Conservation (phyloP, 306 rosid species). For the Gastrolobium villosum region DNA sequence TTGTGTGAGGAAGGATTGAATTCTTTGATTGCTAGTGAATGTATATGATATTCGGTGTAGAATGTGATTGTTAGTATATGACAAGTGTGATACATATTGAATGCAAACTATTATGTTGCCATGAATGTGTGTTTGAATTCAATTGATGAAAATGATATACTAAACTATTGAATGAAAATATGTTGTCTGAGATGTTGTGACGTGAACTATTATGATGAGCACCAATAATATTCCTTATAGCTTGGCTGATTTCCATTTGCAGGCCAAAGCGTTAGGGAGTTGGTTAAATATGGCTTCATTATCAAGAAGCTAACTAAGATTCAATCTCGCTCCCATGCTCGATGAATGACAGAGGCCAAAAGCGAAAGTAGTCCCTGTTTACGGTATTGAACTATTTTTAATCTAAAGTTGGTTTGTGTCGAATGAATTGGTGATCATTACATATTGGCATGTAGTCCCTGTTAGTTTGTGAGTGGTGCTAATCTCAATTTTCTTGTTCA, state of each 20-base stretch:
- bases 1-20: too few relatives aligned
- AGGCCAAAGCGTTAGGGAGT: constrained; percentile 91
- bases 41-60: too few relatives aligned
- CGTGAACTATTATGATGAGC: too few relatives aligned
- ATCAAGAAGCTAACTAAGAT: constrained; percentile 97
- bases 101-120: too few relatives aligned
- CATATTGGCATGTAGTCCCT: constrained; percentile 1
- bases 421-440: not conserved
- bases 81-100: too few relatives aligned
- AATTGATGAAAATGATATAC: too few relatives aligned
- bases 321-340: constrained; percentile 97
- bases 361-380: constrained; percentile 96
- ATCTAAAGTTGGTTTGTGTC: not conserved
- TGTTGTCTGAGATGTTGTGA: too few relatives aligned
- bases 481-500: not conserved
- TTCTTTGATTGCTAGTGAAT: too few relatives aligned
- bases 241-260: constrained; percentile 34
- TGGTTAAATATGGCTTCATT: constrained; percentile 95
- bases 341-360: constrained; percentile 93
- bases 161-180: too few relatives aligned
- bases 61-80: too few relatives aligned
- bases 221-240: too few relatives aligned
- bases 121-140: too few relatives aligned
- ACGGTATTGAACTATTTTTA: constrained; percentile 60
- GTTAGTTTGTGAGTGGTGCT: not conserved